Percentiles rank a stretch among this genome's conserved stretches.
Evolutionary conservation across 75 land plant genomes (phyloP).

Genomic region (Ceratopteris richardii): DNA sequence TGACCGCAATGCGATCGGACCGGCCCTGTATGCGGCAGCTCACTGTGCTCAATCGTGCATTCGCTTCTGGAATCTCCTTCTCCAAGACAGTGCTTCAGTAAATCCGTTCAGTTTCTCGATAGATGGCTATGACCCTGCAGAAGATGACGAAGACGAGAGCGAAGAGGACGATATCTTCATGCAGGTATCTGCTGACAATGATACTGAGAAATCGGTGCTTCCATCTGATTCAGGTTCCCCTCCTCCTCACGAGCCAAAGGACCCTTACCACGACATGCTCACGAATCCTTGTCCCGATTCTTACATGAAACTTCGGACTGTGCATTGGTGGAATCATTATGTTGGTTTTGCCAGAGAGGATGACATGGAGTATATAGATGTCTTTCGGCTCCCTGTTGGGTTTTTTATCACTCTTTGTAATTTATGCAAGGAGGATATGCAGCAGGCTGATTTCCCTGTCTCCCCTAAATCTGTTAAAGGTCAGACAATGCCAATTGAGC

Average conservation of each 20-base stretch:
- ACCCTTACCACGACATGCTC: neutral
- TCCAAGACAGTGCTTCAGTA: conserved; percentile 1
- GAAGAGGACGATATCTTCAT: neutral
- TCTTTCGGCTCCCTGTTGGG: conserved; percentile 17
- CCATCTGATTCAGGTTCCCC: neutral
- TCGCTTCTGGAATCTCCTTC: conserved; percentile 8
- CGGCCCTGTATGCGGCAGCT: conserved; percentile 2
- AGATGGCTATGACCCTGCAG: neutral
- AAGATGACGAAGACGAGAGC: conserved; percentile 1
- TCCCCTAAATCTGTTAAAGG: conserved; percentile 8
- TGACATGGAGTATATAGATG: conserved; percentile 6
- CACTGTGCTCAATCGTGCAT: conserved; percentile 8
- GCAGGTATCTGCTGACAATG: neutral
- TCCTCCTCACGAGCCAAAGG: neutral
- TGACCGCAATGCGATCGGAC: neutral
- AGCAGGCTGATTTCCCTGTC: conserved; percentile 16
- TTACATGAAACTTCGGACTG: conserved; percentile 13
- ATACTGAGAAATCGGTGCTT: neutral
- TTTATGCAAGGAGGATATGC: conserved; percentile 12
- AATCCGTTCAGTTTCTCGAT: conserved; percentile 1
- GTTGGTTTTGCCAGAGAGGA: conserved; percentile 9
- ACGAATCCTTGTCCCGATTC: neutral
- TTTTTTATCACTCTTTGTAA: conserved; percentile 7
- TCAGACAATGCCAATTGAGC: conserved; percentile 15
- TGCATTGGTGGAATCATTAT: conserved; percentile 25